A percentile compares a stretch with the other conserved stretches of the same genome.
Conservation (phyloP, 2,329 filamentous ascomycete genomes). For the Incumbomyces lentus region DNA sequence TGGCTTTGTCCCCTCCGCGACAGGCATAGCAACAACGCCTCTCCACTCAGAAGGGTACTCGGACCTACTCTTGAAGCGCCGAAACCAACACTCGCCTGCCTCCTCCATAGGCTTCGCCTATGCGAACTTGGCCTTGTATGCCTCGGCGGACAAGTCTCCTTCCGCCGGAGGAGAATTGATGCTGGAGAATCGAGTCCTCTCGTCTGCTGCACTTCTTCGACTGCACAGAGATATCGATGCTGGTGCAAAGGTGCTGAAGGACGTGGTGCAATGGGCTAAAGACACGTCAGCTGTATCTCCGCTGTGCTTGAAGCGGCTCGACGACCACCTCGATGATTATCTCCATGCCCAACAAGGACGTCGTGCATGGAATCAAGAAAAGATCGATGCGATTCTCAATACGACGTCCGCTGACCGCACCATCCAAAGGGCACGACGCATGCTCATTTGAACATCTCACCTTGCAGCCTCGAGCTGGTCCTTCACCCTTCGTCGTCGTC, state of each 20-base stretch:
- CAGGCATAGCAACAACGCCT: neutral
- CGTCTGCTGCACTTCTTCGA: too few relatives aligned
- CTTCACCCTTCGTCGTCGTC: conserved; percentile 1
- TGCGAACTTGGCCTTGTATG: too few relatives aligned
- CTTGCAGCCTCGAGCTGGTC: too few relatives aligned
- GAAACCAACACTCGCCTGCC: neutral
- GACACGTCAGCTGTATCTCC: too few relatives aligned
- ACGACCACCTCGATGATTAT: neutral
- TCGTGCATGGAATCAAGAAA: neutral
- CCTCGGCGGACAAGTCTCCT: too few relatives aligned
- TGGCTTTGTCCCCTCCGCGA: conserved; percentile 10
- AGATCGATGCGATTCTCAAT: neutral
- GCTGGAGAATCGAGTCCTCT: neutral
- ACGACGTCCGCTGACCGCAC: neutral
- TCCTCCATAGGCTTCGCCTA: neutral
- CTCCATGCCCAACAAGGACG: neutral
- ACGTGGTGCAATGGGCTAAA: too few relatives aligned
- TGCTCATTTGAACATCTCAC: neutral
- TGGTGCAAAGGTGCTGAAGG: neutral
- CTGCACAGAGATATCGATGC: neutral
- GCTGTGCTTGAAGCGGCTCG: neutral
- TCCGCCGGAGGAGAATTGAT: too few relatives aligned
- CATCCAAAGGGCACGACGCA: neutral
- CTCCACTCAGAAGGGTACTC: neutral
- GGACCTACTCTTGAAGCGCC: neutral